Evolutionary conservation across 2,329 filamentous ascomycete species (phyloP).

Genomic region (Setomelanomma holmii): DNA sequence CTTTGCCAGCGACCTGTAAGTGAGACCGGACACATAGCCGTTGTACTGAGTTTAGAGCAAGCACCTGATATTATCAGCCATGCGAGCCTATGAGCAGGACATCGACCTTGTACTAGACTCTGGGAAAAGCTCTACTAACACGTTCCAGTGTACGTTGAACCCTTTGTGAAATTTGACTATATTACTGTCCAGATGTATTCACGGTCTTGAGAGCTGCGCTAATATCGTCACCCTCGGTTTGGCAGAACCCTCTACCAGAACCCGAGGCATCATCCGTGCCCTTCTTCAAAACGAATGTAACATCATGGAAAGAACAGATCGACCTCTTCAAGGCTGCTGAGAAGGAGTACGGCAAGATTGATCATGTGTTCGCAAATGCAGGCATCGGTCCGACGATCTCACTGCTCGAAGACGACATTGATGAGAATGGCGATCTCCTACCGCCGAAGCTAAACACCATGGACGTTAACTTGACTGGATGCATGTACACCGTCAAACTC

Average conservation of each 20-base stretch:
- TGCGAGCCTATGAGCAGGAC: too few species aligned
- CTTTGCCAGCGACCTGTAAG: slow-evolving; percentile 63
- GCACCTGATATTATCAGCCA: too few species aligned
- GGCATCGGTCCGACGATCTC: slow-evolving; percentile 27
- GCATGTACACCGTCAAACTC: slow-evolving; percentile 39
- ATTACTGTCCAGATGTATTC: too few species aligned
- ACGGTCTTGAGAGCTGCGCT: too few species aligned
- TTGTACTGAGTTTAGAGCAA: too few species aligned
- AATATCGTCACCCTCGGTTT: too few species aligned
- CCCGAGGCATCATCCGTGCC: slow-evolving; percentile 28
- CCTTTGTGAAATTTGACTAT: too few species aligned
- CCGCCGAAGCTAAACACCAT: slow-evolving; percentile 35
- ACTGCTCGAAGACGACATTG: slow-evolving; percentile 38
- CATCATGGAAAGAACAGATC: slow-evolving; percentile 59
- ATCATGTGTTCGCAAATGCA: slow-evolving; percentile 55
- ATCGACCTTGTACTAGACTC: too few species aligned
- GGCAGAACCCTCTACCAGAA: slow-evolving; percentile 50
- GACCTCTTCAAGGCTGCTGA: slow-evolving; percentile 60
- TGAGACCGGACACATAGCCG: too few species aligned
- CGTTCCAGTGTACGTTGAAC: too few species aligned
- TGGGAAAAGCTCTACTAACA: too few species aligned
- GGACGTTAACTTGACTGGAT: slow-evolving; percentile 39
- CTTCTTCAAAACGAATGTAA: slow-evolving; percentile 40
- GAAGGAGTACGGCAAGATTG: slow-evolving; percentile 50
- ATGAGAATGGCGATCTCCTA: slow-evolving; percentile 36